Conservation (phyloP, 805 yeast species). For the Yarrowia keelungensis region DNA sequence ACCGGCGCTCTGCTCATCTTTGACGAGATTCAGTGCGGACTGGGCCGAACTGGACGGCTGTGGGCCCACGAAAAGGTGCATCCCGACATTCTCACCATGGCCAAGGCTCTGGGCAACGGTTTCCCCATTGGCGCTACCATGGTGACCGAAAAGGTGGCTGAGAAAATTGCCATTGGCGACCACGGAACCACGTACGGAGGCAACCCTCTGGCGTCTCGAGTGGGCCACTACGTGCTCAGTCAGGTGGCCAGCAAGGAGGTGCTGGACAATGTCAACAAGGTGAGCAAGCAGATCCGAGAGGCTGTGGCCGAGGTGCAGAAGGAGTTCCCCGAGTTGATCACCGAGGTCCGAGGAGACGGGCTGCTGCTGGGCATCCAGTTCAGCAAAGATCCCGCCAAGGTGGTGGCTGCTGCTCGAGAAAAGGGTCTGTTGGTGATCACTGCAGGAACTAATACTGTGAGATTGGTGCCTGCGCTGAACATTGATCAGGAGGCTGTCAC, state of each 20-base stretch:
- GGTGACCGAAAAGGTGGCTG: constrained; percentile 80
- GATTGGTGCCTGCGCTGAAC: constrained; percentile 92
- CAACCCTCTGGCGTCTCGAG: constrained; percentile 86
- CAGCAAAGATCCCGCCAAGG: constrained; percentile 61
- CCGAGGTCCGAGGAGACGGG: constrained; percentile 86
- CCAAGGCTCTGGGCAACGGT: constrained; percentile 97
- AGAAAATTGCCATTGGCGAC: constrained; percentile 81
- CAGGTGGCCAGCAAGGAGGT: constrained; percentile 68
- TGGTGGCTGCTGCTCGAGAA: constrained; percentile 76
- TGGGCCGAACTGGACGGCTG: constrained; percentile 87
- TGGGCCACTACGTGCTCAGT: constrained; percentile 77
- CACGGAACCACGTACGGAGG: constrained; percentile 99
- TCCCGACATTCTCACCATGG: constrained; percentile 93
- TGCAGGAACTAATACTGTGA: constrained; percentile 88
- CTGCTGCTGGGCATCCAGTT: constrained; percentile 85
- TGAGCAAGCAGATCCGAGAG: constrained; percentile 62
- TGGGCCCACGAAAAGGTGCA: constrained; percentile 90
- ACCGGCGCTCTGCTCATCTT: constrained; percentile 79
- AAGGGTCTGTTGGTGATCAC: constrained; percentile 84
- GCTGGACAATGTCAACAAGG: constrained; percentile 63
- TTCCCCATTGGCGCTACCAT: constrained; percentile 95
- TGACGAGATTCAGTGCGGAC: constrained; percentile 97
- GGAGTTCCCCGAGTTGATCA: constrained; percentile 66
- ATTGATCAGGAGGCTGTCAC: constrained; percentile 72
- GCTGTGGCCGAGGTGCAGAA: constrained; percentile 55